phyloP scores from a whole-genome alignment of 495 filamentous ascomycete genomes.

The Thermochaetoides thermophila region DNA sequence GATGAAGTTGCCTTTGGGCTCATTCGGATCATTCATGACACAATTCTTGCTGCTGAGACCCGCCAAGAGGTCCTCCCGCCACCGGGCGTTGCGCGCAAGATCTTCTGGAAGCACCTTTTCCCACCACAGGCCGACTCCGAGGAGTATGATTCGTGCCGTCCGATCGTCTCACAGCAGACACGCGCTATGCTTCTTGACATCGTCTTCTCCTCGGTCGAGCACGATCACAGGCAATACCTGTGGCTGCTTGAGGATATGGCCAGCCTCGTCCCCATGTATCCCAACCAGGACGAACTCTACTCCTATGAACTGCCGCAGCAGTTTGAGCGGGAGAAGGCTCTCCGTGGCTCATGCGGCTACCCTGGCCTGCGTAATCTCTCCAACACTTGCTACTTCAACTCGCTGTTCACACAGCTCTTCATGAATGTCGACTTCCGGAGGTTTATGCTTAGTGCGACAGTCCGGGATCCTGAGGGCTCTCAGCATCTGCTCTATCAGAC shows the following conservation, averaged over 20 bases:
- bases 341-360: conserved; percentile 63
- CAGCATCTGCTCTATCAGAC: conserved; percentile 64
- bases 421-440: conserved; percentile 84
- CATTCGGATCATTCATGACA: conserved; percentile 16
- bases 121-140: conserved; percentile 35
- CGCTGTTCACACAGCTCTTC: conserved; percentile 86
- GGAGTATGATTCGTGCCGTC: conserved; percentile 13
- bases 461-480: conserved; percentile 36
- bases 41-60: conserved; percentile 4
- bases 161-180: conserved; percentile 39
- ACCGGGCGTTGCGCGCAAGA: conserved; percentile 34
- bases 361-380: conserved; percentile 78
- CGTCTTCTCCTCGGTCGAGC: conserved; percentile 42
- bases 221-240: conserved; percentile 33
- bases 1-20: conserved; percentile 35
- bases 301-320: conserved; percentile 40
- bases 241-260: conserved; percentile 38
- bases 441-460: conserved; percentile 55
- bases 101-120: conserved; percentile 60
- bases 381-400: conserved; percentile 97
- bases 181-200: conserved; percentile 51
- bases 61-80: conserved; percentile 1
- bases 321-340: conserved; percentile 51
- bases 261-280: conserved; percentile 28
- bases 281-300: conserved; percentile 26